These are phyloP conservation scores for Polyrhizophydium stewartii DNA, from an alignment of 371 early-diverging fungal genomes.

Conservation along the genomic window DNA sequence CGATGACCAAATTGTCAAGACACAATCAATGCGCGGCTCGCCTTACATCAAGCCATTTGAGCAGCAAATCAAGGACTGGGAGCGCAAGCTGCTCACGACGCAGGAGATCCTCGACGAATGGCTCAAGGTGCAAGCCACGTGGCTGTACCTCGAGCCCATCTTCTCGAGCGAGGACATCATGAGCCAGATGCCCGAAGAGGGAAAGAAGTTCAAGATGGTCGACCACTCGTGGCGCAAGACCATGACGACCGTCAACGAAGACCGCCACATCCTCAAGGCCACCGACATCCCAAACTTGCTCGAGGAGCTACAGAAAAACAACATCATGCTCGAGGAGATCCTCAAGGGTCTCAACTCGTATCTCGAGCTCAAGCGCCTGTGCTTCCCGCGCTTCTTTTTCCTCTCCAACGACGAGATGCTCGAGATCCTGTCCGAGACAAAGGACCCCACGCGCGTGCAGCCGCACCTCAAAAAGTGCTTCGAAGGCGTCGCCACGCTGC, in stretches of 20 bases:
- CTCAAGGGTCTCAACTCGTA: conserved; percentile 56
- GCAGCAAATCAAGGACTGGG: conserved; percentile 53
- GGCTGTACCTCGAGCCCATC: conserved; percentile 60
- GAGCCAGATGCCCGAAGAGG: conserved; percentile 61
- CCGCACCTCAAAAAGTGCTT: conserved; percentile 59
- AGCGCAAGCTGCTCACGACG: conserved; percentile 38
- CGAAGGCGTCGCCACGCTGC: conserved; percentile 48
- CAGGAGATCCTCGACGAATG: conserved; percentile 58
- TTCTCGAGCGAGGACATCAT: conserved; percentile 56
- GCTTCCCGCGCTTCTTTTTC: conserved; percentile 57
- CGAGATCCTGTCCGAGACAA: conserved; percentile 54
- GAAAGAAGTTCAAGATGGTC: conserved; percentile 49
- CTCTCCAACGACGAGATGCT: conserved; percentile 62
- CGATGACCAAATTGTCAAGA: conserved; percentile 58
- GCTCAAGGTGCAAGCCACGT: conserved; percentile 59
- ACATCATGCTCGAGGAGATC: conserved; percentile 41
- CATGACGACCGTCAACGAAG: conserved; percentile 44
- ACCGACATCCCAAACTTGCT: conserved; percentile 50
- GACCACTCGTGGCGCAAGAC: conserved; percentile 49
- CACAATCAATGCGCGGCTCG: conserved; percentile 52
- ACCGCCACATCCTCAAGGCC: conserved; percentile 42
- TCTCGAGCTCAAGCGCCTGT: conserved; percentile 51
- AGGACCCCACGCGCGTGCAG: conserved; percentile 54
- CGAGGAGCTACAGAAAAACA: conserved; percentile 46
- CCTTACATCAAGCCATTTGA: conserved; percentile 59